Conservation (phyloP, 306 rosid species). For the Cucurbita moschata region DNA sequence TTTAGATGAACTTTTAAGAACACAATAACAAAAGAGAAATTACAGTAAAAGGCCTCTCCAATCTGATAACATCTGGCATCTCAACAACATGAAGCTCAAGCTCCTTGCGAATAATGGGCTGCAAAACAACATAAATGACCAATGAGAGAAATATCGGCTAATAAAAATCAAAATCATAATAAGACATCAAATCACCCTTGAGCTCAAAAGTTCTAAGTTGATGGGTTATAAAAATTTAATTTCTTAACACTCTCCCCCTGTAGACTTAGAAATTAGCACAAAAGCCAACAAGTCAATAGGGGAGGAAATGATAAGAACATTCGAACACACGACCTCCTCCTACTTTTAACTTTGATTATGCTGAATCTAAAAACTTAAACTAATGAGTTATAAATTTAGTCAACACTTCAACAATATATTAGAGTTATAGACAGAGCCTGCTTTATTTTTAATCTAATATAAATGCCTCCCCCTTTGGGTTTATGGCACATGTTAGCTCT, state of each 20-base stretch:
- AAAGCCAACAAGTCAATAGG: background rate
- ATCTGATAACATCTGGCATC: constrained; percentile 53
- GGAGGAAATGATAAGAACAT: background rate
- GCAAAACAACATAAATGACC: constrained; percentile 24
- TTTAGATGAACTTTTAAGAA: background rate
- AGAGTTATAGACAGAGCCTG: background rate
- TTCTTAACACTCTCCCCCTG: background rate
- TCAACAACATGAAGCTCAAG: constrained; percentile 66
- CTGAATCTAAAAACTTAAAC: background rate
- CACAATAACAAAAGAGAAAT: background rate
- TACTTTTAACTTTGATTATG: background rate
- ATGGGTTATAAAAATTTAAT: background rate
- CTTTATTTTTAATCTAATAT: background rate
- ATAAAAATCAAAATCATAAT: background rate
- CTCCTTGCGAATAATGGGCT: constrained; percentile 76
- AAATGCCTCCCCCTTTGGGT: background rate
- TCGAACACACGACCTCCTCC: background rate
- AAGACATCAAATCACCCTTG: no score
- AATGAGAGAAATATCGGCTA: constrained; percentile 9
- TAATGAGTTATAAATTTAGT: background rate
- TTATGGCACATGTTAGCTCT: background rate
- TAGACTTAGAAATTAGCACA: background rate
- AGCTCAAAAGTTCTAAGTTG: background rate
- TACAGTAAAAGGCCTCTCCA: constrained; percentile 81
- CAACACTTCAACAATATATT: background rate